A percentile compares a stretch with the other conserved stretches of the same genome.
Conservation (phyloP, 108 stramenopile genomes). For the Mediolabrus comicus region DNA sequence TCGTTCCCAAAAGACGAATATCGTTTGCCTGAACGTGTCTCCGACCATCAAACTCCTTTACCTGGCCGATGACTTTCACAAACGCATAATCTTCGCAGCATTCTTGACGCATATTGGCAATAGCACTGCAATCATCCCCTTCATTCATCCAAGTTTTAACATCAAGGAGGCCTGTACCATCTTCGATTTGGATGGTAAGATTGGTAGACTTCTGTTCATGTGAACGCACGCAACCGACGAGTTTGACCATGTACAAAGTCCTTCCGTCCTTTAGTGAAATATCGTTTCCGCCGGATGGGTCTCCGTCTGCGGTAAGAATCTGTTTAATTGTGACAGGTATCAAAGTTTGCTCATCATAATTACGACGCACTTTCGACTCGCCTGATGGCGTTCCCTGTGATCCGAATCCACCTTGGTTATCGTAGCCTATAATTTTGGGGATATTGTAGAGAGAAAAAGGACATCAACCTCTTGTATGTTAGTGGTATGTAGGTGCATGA, state of each 20-base stretch:
- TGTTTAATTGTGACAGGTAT: constrained; percentile 76
- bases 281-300: constrained; percentile 37
- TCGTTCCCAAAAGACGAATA: constrained; percentile 55
- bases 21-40: constrained; percentile 67
- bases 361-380: constrained; percentile 37
- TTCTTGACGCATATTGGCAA: constrained; percentile 44
- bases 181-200: constrained; percentile 69
- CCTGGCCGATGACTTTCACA: constrained; percentile 67
- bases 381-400: background rate
- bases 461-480: background rate
- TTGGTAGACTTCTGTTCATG: constrained; percentile 59
- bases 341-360: constrained; percentile 82
- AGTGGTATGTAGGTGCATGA: background rate
- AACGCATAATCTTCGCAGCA: constrained; percentile 58
- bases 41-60: constrained; percentile 74
- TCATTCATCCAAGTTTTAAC: constrained; percentile 81
- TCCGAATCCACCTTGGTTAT: constrained; percentile 25
- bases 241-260: constrained; percentile 63
- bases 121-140: constrained; percentile 54
- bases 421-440: background rate
- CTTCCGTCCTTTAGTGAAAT: constrained; percentile 67
- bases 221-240: constrained; percentile 69
- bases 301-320: constrained; percentile 40
- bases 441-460: background rate
- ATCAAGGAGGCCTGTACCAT: constrained; percentile 80